A percentile compares a stretch with the other conserved stretches of the same genome.
phyloP scores from a whole-genome alignment of 2,329 filamentous ascomycete species.

The Clonostachys solani region DNA sequence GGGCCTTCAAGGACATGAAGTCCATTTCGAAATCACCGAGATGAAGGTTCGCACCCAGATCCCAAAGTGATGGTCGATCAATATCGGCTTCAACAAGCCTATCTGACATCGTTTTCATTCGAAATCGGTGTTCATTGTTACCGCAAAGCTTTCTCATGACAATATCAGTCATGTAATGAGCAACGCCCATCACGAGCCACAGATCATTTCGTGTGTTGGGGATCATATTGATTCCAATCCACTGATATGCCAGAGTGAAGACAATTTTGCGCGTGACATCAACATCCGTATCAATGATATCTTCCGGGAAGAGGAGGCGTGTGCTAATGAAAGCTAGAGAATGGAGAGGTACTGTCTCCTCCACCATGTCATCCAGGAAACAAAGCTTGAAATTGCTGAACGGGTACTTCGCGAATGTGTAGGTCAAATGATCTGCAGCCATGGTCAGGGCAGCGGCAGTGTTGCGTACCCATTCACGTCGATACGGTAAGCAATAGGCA shows the following conservation, averaged over 20 bases:
- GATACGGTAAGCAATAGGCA: conserved; percentile 84
- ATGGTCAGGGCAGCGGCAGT: conserved; percentile 81
- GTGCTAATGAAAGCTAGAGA: conserved; percentile 86
- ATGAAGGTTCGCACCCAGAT: conserved; percentile 73
- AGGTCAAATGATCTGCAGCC: conserved; percentile 87
- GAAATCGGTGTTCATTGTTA: conserved; percentile 90
- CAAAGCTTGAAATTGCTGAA: conserved; percentile 90
- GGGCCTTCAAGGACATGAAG: conserved; percentile 87
- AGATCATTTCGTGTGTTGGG: conserved; percentile 75
- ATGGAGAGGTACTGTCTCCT: conserved; percentile 72
- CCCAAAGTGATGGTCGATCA: conserved; percentile 75
- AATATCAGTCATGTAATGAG: conserved; percentile 91
- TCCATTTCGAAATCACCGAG: conserved; percentile 83
- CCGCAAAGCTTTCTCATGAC: conserved; percentile 90
- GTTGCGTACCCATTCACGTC: conserved; percentile 77
- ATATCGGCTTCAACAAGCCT: conserved; percentile 77
- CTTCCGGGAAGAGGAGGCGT: conserved; percentile 77
- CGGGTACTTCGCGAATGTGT: conserved; percentile 85
- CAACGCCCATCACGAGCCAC: conserved; percentile 86
- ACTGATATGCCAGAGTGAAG: conserved; percentile 83
- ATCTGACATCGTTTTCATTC: conserved; percentile 82
- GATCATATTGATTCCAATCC: conserved; percentile 90
- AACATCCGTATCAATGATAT: conserved; percentile 81
- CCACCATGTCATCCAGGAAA: conserved; percentile 85
- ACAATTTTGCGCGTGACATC: conserved; percentile 77